Base-by-base conservation (phyloP, 495 filamentous ascomycete species). In the Annulohypoxylon maeteangense region DNA sequence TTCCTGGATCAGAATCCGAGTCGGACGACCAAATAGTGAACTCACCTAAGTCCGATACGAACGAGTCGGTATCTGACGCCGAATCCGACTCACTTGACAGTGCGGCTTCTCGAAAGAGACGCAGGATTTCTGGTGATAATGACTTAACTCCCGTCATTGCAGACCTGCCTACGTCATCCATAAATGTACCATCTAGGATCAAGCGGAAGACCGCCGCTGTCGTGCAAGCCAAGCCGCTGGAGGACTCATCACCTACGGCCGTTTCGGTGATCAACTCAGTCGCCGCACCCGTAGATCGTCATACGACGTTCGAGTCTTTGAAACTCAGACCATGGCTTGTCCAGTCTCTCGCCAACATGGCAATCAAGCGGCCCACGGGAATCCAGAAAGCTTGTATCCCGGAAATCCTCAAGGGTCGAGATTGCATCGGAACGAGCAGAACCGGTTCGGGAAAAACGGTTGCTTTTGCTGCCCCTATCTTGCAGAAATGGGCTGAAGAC, bases 391-490 rank as follows among this genome's bases (percentile, higher is more conserved):
- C 89, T 54, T 96, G 92, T 79, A 98, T 99, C 75, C 93, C 93
- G 18, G 90, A 91, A 72, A 97, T 98, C 47, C 77, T 99, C 58
- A 89, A 93, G 75, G 95, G 95, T 3, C 86, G 90, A 68, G 93
- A 98, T 80, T 97, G 94, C 71, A 97, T 99, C 71, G 95, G 96
- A 71, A 93, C 93, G 16, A 97, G 93, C 72, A 86, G 92, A 61
- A 99, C 95, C 3, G 95, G 95, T 81, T 97, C 95, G n/a, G 95
- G 95, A 77, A 99, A 99, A 83, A 99, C 95, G n/a, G 89, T 97
- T 44, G 94, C 95, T 34, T 99, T 99, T 81, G 90, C 94, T 11
- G 93, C 92, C 7, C 95, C 95, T 14, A 95, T 99, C 51, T 81
- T 98, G 55, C 95, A 98, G 76, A 89, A 89, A 79, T 98, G 94